phyloP scores from a whole-genome alignment of 306 rosid genomes.

The Castanospermum australe region DNA sequence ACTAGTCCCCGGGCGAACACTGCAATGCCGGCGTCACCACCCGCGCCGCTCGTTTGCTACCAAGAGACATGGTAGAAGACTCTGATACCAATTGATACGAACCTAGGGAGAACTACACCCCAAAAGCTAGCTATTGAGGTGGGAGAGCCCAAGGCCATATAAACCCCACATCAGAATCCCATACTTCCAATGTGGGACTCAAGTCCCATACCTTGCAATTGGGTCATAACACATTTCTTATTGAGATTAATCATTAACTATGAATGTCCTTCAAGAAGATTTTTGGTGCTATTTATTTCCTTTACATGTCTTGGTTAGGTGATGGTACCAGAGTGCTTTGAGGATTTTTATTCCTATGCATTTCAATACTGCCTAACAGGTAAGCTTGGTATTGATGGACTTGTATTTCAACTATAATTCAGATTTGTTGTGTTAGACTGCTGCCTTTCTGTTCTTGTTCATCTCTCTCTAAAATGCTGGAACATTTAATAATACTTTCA shows the following conservation, averaged over 20 bases:
- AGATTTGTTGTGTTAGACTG: conserved; percentile 11
- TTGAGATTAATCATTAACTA: conserved; percentile 9
- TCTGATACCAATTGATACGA: no score
- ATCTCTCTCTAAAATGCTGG: conserved; percentile 2
- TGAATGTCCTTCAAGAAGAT: conserved; percentile 7
- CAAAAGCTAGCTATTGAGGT: no score
- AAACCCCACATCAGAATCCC: no score
- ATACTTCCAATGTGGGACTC: no score
- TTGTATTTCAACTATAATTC: conserved; percentile 9
- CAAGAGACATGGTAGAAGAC: no score
- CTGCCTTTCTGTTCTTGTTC: conserved; percentile 13
- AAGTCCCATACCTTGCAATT: no score
- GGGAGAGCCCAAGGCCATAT: no score
- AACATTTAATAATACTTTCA: conserved; percentile 38
- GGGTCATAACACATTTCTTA: no score
- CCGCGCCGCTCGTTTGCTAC: no score
- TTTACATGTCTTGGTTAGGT: conserved; percentile 42
- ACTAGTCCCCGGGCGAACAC: no score
- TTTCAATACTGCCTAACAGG: conserved; percentile 66
- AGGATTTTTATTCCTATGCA: conserved; percentile 60
- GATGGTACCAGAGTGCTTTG: conserved; percentile 39
- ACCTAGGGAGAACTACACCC: no score
- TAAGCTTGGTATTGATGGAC: conserved; percentile 27
- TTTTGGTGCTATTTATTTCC: conserved; percentile 21
- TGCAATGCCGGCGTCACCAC: no score